Base-by-base conservation (phyloP, 306 rosid genomes). In the Psophocarpus tetragonolobus region DNA sequence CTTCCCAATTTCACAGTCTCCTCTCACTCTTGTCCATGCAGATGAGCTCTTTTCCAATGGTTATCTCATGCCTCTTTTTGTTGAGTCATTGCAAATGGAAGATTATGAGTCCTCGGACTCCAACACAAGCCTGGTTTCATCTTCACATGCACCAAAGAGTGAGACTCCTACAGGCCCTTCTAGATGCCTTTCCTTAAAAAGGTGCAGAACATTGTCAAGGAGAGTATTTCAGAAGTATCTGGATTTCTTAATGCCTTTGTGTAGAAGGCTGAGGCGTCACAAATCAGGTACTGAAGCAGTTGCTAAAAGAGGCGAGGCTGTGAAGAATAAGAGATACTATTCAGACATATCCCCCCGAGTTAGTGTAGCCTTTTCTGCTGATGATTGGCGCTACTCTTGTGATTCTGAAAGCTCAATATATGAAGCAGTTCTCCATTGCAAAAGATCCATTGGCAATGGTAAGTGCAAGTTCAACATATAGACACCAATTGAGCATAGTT, bases 351-450 rank as follows among this genome's bases (percentile, higher is more conserved):
- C 96, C 4, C 97, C 99, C 2, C 61, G 93, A 36, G 83, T 88
- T 39, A 96, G 93, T 71, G 84, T 85, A 45, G 90, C 98, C 58
- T 87, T 87, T 71, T 88, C 95, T 32, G 87, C 90, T 9, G 97
- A 95, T 80, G 90, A 83, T 42, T 92, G 97, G 97, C 76, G 98
- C 64, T 90, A 76, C 85, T 96, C 98, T 35, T 96, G 98, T 83
- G 99, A 96, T 83, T 92, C 98, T 35, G 99, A 96, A 82, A 89
- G 89, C 91, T 96, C 99, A 70, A 96, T 96, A 77, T 84, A 96
- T 74, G 99, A 96, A 80, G 99, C 99, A 48, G 97, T 96, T 85
- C 98, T 92, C 5, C 98, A 96, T 75, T 96, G 99, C 91, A 96
- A 96, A 80, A 92, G 96, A 85, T 96, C 99, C 68, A 91, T 91